phyloP scores from a whole-genome alignment of 2,329 filamentous ascomycete species.

The Aspergillus fischeri region DNA sequence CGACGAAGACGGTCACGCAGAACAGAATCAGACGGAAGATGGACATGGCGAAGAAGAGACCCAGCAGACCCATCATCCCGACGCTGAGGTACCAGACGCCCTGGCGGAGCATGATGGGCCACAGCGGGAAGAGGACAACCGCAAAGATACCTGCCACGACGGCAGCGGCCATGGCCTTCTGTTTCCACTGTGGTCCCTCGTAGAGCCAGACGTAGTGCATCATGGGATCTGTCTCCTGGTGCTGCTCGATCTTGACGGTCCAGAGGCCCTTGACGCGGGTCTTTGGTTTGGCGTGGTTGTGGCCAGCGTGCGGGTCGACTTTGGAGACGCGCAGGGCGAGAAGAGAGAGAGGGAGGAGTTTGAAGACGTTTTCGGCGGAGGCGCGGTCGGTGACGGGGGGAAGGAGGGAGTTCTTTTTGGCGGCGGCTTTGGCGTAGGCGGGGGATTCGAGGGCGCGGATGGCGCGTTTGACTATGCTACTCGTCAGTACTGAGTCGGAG shows the following conservation, averaged over 20 bases:
- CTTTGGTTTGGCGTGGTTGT: slow-evolving; percentile 61
- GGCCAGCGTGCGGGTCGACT: slow-evolving; percentile 70
- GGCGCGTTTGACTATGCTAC: slow-evolving; percentile 77
- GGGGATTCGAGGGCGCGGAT: slow-evolving; percentile 85
- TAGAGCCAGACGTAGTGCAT: slow-evolving; percentile 97
- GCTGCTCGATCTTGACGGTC: slow-evolving; percentile 92
- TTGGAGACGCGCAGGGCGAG: slow-evolving; percentile 88
- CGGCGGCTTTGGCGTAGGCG: slow-evolving; percentile 77
- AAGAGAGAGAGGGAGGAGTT: slow-evolving; percentile 89
- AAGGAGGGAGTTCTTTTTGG: slow-evolving; percentile 82
- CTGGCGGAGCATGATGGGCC: slow-evolving; percentile 84
- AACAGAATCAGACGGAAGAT: slow-evolving; percentile 96
- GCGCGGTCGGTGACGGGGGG: slow-evolving; percentile 84
- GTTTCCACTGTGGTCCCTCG: slow-evolving; percentile 89
- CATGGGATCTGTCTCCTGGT: slow-evolving; percentile 67
- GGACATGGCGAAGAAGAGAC: slow-evolving; percentile 94
- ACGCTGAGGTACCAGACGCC: slow-evolving; percentile 98
- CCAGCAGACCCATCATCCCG: slow-evolving; percentile 83
- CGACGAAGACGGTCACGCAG: slow-evolving; percentile 80
- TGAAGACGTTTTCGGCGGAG: slow-evolving; percentile 89
- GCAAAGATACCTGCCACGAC: slow-evolving; percentile 81
- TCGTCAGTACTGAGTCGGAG: slow-evolving; percentile 2
- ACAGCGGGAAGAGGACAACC: slow-evolving; percentile 90
- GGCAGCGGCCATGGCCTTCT: slow-evolving; percentile 82
- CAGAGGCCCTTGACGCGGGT: slow-evolving; percentile 95